Percentiles rank a stretch among this genome's conserved stretches.
Conservation (phyloP, 1,139 yeast genomes). For the Nakaseomyces uthaithaninus region DNA sequence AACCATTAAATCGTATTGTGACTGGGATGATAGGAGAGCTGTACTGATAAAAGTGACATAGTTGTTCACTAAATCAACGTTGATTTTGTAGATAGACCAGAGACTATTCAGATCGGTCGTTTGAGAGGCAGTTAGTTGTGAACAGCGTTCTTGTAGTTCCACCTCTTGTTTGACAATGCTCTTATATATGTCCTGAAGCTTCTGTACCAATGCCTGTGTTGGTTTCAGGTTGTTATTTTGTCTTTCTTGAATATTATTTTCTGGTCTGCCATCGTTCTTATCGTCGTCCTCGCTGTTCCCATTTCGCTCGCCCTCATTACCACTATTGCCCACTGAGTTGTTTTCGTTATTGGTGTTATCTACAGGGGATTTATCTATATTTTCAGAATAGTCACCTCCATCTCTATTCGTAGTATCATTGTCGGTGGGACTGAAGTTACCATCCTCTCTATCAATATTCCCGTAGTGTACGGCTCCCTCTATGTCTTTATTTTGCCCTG, state of each 20-base stretch:
- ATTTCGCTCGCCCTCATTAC: constrained; percentile 14
- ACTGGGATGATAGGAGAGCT: constrained; percentile 63
- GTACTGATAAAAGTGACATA: constrained; percentile 64
- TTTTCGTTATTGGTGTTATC: constrained; percentile 15
- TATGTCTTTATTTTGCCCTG: constrained; percentile 7
- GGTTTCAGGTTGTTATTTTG: constrained; percentile 47
- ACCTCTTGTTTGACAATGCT: constrained; percentile 60
- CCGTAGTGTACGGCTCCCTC: constrained; percentile 2
- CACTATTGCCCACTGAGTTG: constrained; percentile 12
- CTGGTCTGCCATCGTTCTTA: constrained; percentile 11
- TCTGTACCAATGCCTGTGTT: constrained; percentile 62
- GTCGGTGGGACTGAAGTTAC: constrained; percentile 11
- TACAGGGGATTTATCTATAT: constrained; percentile 9
- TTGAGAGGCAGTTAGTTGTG: constrained; percentile 39
- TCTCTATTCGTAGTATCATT: constrained; percentile 16
- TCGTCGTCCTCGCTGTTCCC: constrained; percentile 16
- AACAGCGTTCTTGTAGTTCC: constrained; percentile 58
- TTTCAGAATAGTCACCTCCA: constrained; percentile 8
- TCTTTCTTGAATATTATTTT: constrained; percentile 23
- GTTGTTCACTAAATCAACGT: constrained; percentile 55
- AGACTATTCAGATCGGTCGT: constrained; percentile 49
- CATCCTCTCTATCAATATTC: constrained; percentile 7
- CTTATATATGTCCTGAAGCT: constrained; percentile 65
- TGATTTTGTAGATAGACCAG: constrained; percentile 65
- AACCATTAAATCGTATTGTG: constrained; percentile 33